Base-by-base conservation (phyloP, 2,329 filamentous ascomycete species). In the Alternaria viburni region DNA sequence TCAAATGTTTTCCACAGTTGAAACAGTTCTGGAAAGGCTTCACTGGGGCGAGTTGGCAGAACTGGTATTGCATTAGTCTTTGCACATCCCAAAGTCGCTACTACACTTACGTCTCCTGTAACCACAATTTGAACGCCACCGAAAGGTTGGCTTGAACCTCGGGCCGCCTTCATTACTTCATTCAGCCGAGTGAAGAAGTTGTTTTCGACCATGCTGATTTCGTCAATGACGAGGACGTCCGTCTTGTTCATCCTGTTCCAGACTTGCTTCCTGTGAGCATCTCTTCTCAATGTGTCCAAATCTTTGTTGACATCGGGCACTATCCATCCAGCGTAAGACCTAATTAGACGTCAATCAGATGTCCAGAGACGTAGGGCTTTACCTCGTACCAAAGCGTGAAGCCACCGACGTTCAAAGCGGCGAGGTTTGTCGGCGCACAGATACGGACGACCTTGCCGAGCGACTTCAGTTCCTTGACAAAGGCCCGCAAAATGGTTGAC, bases 141-240 rank as follows among this genome's bases (percentile, higher is more conserved):
- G 58, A 83, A 84, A 3, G 79, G 69, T 12, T 50, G 41, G 7
- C 59, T 67, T 0, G 47, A 54, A n/a, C 52, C 49, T 19, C 59
- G 61, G 4, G 45, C 55, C 23, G 64, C 73, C 62, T 86, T 85
- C 78, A 84, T 81, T 3, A 87, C 71, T 4, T 68, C 73, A 58
- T 87, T 84, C 6, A 71, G 75, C 8, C 86, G 82, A 60, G 86
- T 83, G 30, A 89, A 84, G 54, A 84, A 80, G 13, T 82, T 72
- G 57, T 84, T 87, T 51, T 88, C 86, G 0, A 90, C 81, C 88
- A 91, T 91, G 66, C 85, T 88, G 61, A 91, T 86, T 73, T 91
- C 88, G 68, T 90, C 88, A 19, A 91, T 87, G 19, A 91, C 82
- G 3, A 91, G 79, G 0, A 88, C 84, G 55, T 89, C 81, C 0